phyloP scores from a whole-genome alignment of 257 asterid species.

The Perilla frutescens region DNA sequence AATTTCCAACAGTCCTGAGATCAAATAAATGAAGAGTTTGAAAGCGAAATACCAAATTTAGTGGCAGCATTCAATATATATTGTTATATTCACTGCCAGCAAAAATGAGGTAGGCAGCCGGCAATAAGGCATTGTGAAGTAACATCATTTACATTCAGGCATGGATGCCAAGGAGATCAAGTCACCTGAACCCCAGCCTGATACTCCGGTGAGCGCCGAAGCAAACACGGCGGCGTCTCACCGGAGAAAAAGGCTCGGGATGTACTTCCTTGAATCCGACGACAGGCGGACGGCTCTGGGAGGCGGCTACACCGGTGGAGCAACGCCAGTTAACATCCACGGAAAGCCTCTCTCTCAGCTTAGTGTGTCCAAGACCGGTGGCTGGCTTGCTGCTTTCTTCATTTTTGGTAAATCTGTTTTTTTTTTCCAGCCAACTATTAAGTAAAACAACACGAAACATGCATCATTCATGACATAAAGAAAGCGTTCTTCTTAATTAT shows the following conservation, averaged over 20 bases:
- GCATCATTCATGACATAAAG: too few species aligned
- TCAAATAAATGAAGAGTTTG: conserved; percentile 25
- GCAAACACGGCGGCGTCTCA: conserved; percentile 25
- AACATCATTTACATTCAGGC: conserved; percentile 9
- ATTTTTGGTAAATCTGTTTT: conserved; percentile 63
- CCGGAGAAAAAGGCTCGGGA: conserved; percentile 65
- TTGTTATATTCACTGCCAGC: background rate
- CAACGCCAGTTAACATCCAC: conserved; percentile 87
- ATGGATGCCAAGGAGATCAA: conserved; percentile 67
- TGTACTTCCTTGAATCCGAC: conserved; percentile 83
- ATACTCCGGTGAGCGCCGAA: conserved; percentile 31
- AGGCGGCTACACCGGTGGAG: conserved; percentile 77
- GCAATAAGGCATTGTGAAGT: background rate
- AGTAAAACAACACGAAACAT: too few species aligned
- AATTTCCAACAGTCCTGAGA: conserved; percentile 39
- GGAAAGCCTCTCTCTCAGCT: conserved; percentile 81
- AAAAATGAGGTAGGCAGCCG: background rate
- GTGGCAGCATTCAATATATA: conserved; percentile 43
- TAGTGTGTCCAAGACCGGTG: conserved; percentile 79
- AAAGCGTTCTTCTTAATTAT: background rate
- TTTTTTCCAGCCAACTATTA: too few species aligned
- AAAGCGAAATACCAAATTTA: conserved; percentile 37
- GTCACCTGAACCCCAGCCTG: conserved; percentile 54
- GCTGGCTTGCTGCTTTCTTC: conserved; percentile 99
- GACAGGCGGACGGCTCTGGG: conserved; percentile 82